Evolutionary conservation across 345 rosid species (phyloP), one percentile per base, ranked within the genome.

Genomic region (Acer campestre): DNA sequence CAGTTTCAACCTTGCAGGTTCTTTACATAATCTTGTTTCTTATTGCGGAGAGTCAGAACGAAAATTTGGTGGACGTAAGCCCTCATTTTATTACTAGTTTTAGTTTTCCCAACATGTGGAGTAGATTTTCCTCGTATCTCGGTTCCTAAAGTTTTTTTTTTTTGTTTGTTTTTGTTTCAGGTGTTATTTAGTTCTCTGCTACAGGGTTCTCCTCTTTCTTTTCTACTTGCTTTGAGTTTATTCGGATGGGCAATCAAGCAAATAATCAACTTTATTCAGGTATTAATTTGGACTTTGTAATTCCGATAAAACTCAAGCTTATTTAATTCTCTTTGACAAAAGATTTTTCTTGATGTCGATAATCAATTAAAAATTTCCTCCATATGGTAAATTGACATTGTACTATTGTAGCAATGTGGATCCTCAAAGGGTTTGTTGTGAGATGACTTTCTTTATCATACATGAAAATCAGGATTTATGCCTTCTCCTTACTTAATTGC

Each of bases 191-290:
- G 72, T 56, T 78, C 90, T n/a, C 7, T 88, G 66, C 82, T 79
- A 67, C 84, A 82, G 77, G 79, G 81, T 42, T 88, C 93, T 58
- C 78, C 80, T 35, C 84, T 86, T 76, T 89, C 95, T 64, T 66
- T 87, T 67, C 79, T 93, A 49, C 69, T 91, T 77, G 88, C 80
- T 48, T 80, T 89, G 78, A 90, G 92, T 73, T 80, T 91, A 83
- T 87, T 93, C 73, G 97, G 98, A 68, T 94, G 97, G 94, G 85
- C 88, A 68, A 90, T 90, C 84, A 92, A 94, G 83, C 98, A 93
- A 80, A 70, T 78, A 75, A 80, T 94, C 79, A 94, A 94, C 77
- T 73, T 92, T 56, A 94, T 94, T 76, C 98, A 94, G 98, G 97
- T 91, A 87, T 49, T 61, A 48, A 61, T 58, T 62, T 73, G 74